Conservation (phyloP, 78 protist species). For the Planoprotostelium fungivorum region DNA sequence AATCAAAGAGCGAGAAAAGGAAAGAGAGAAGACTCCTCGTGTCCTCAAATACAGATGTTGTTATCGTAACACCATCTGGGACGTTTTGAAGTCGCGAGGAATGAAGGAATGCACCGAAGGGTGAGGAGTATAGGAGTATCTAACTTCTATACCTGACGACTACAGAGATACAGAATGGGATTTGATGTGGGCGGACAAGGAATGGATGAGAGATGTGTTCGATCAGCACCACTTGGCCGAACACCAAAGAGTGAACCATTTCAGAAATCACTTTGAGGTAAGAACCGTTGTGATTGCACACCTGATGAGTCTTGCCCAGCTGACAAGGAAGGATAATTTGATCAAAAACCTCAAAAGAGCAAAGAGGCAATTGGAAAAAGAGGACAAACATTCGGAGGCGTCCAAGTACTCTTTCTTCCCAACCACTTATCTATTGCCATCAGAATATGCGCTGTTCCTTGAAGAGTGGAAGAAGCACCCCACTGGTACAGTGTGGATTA, state of each 20-base stretch:
- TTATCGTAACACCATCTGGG: not conserved
- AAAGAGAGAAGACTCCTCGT: not conserved
- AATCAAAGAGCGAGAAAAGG: not conserved
- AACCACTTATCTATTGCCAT: not conserved
- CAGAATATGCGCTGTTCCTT: conserved; percentile 7
- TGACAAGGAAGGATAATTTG: conserved; percentile 48
- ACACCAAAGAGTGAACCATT: conserved; percentile 29
- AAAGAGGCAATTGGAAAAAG: conserved; percentile 8
- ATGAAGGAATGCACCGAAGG: not conserved
- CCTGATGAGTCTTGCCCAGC: not conserved
- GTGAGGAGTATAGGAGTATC: not conserved
- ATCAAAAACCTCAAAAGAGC: conserved; percentile 30
- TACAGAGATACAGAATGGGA: conserved; percentile 1
- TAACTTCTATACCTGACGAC: not conserved
- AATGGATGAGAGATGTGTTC: not conserved
- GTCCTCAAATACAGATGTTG: not conserved
- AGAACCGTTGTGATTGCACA: not conserved
- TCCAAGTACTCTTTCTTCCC: conserved; percentile 5
- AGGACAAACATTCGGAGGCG: not conserved
- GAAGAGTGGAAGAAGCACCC: conserved; percentile 8
- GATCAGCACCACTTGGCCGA: not conserved
- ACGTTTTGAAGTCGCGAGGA: not conserved
- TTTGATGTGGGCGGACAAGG: conserved; percentile 6
- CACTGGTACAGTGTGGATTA: not conserved
- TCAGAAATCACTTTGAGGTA: conserved; percentile 35